Evolutionary conservation across 768 basidiomycete species (phyloP).

Genomic region (Russula earlei): DNA sequence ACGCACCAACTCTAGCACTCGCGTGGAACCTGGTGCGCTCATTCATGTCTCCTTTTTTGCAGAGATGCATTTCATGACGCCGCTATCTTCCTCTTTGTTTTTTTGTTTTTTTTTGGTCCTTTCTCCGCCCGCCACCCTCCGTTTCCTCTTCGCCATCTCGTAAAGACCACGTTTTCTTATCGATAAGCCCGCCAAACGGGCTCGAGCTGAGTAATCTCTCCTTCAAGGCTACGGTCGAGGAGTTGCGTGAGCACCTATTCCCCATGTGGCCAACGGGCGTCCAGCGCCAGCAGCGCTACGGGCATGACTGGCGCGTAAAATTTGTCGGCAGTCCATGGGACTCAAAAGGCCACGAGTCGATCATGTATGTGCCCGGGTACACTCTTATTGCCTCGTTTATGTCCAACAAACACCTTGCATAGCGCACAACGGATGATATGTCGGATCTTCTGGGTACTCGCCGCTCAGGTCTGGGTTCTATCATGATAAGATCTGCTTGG

Average conservation of each 20-base stretch:
- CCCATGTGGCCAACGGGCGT: slow-evolving; percentile 64
- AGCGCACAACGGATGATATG: slow-evolving; percentile 56
- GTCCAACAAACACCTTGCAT: neutral
- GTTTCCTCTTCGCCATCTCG: too few relatives aligned
- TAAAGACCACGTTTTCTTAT: slow-evolving; percentile 66
- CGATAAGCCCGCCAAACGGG: slow-evolving; percentile 57
- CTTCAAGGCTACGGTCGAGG: slow-evolving; percentile 47
- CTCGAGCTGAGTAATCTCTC: slow-evolving; percentile 38
- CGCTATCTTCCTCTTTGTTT: neutral
- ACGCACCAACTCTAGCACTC: slow-evolving; percentile 29
- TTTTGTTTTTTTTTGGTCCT: neutral
- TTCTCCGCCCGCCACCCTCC: too few relatives aligned
- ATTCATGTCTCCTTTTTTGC: neutral
- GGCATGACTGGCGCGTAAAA: slow-evolving; percentile 49
- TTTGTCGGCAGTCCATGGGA: slow-evolving; percentile 66
- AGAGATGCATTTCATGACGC: slow-evolving; percentile 1
- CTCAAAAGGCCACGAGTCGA: slow-evolving; percentile 41
- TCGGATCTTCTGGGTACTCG: slow-evolving; percentile 50
- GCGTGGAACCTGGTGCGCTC: slow-evolving; percentile 23
- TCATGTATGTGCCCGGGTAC: slow-evolving; percentile 34
- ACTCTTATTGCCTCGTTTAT: slow-evolving; percentile 7
- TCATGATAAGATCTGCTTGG: slow-evolving; percentile 15
- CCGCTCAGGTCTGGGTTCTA: slow-evolving; percentile 39
- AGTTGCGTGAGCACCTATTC: slow-evolving; percentile 47
- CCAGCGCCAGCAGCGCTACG: slow-evolving; percentile 34